phyloP scores from a whole-genome alignment of 768 basidiomycete genomes.

The Serendipita sp. region DNA sequence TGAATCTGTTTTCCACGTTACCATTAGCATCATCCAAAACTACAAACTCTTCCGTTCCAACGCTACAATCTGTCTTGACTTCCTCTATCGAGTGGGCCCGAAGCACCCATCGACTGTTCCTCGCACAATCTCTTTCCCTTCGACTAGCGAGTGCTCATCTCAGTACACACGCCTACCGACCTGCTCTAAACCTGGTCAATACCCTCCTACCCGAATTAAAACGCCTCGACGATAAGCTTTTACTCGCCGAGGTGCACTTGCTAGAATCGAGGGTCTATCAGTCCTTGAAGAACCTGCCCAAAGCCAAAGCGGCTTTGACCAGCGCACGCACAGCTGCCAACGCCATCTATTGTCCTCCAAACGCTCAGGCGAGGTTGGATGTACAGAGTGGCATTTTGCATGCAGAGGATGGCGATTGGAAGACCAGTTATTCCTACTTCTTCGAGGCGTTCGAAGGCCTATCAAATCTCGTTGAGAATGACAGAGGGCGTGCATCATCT shows the following conservation, averaged over 20 bases:
- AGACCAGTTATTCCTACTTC: constrained; percentile 93
- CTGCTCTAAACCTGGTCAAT: constrained; percentile 70
- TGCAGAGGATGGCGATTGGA: constrained; percentile 96
- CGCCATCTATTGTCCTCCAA: constrained; percentile 80
- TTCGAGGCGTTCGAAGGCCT: constrained; percentile 92
- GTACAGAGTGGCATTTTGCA: constrained; percentile 70
- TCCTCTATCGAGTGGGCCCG: constrained; percentile 2
- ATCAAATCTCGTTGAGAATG: constrained; percentile 7
- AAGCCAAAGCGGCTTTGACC: constrained; percentile 83
- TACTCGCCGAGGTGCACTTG: constrained; percentile 90
- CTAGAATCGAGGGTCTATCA: constrained; percentile 85
- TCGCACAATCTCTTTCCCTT: neutral
- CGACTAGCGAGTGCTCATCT: constrained; percentile 22
- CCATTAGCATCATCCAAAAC: neutral
- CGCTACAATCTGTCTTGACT: constrained; percentile 13
- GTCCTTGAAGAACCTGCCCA: constrained; percentile 74
- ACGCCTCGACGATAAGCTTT: constrained; percentile 91
- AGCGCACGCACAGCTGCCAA: constrained; percentile 88
- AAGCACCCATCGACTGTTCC: constrained; percentile 5
- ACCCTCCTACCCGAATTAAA: constrained; percentile 81
- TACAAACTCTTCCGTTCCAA: constrained; percentile 20
- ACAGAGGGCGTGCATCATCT: neutral
- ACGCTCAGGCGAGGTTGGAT: constrained; percentile 42
- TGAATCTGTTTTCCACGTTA: constrained; percentile 58
- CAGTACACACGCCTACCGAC: constrained; percentile 58